Conservation (phyloP, 441 rosid genomes). For the Erysimum cheiri region DNA sequence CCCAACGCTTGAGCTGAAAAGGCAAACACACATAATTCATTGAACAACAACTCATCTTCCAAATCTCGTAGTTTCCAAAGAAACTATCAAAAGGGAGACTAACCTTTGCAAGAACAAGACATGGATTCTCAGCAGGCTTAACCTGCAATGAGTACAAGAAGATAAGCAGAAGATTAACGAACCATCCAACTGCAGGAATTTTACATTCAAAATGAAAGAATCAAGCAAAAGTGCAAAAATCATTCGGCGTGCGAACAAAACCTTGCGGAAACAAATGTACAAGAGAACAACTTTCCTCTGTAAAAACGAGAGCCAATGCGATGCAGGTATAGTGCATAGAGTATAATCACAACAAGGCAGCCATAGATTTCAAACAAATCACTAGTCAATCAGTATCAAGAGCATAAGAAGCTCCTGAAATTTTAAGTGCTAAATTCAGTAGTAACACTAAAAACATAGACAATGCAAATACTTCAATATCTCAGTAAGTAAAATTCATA, state of each 20-base stretch:
- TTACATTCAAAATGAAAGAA: conserved; percentile 18
- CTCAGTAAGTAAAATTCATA: neutral
- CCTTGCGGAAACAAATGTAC: neutral
- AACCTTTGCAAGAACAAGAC: conserved; percentile 72
- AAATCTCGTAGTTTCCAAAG: neutral
- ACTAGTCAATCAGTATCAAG: neutral
- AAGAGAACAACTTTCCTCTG: neutral
- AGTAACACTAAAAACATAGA: neutral
- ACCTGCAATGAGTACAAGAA: conserved; percentile 53
- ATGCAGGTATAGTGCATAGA: neutral
- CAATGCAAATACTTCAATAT: neutral
- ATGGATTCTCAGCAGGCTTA: conserved; percentile 59
- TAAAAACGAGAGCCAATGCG: neutral
- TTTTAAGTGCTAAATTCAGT: neutral
- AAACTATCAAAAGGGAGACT: conserved; percentile 19
- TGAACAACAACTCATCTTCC: conserved; percentile 14
- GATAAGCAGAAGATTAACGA: neutral
- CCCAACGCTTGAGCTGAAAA: conserved; percentile 87
- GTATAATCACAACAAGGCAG: neutral
- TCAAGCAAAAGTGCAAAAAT: conserved; percentile 7
- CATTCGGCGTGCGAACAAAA: conserved; percentile 1
- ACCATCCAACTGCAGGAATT: neutral
- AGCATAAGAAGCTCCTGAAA: neutral
- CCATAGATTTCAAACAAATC: neutral
- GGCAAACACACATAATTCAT: neutral